Evolutionary conservation across 345 rosid species (phyloP), one percentile per base, ranked within the genome.

Genomic region (Eutrema japonicum): DNA sequence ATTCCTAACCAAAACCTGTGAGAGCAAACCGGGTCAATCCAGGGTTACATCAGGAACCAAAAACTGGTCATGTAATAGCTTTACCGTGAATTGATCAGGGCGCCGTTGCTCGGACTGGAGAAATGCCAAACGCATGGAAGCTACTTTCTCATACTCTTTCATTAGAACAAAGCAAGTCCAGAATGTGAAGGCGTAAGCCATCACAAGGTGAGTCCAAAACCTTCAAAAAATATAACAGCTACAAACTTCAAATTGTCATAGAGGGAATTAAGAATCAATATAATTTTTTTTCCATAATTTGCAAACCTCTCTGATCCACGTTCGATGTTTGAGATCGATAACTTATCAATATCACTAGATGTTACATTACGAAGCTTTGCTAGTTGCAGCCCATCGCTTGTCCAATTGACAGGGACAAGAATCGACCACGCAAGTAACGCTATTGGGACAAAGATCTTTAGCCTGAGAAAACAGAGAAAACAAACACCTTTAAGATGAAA

Each of bases 41-140:
- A 37, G 2, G 7, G 5, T 29, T 61, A 52, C 16, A 61, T 35
- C 55, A 61, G 7, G 26, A 61, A 29, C 2, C 36, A 62, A 29
- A 29, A 66, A 53, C 10, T 52, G 45, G 41, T 33, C 26, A 50
- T n/a, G 38, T n/a, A 56, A 55, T 13, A 13, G 26, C 48, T 82
- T 70, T 85, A 95, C 99, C 40, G 99, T 84, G 84, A 86, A 95
- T 54, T 95, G 97, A 82, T 95, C 96, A 6, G 97, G 91, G 10
- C 96, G 86, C 0, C 96, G 89, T 58, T 71, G 74, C 78, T 89
- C 99, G 4, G 89, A 75, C 53, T 86, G 86, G 66, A 95, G 85
- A 84, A 95, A 95, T 9, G 85, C 80, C 85, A 88, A 78, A 59
- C 99, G 84, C 99, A 92, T 87, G 10, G 70, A 63, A 68, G 97